A percentile compares a stretch with the other conserved stretches of the same genome.
Conservation (phyloP, 139 green algal species). For the Chlamydomonas applanata region DNA sequence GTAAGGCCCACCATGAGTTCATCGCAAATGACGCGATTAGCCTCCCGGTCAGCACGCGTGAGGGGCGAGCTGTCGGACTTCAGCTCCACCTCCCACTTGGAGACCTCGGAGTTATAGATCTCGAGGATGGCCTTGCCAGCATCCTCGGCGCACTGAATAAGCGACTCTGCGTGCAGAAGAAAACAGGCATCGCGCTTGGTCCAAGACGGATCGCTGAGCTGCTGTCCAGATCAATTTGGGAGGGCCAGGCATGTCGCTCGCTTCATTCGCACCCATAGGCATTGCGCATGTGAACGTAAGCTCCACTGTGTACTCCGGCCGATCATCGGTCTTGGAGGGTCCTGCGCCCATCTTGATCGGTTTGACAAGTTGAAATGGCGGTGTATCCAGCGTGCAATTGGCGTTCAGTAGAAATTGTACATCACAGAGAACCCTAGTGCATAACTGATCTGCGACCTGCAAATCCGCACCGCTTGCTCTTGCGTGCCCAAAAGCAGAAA, state of each 20-base stretch:
- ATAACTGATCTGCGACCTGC: too few relatives aligned
- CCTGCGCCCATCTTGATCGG: too few relatives aligned
- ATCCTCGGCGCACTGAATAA: slow-evolving; percentile 61
- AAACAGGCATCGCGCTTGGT: too few relatives aligned
- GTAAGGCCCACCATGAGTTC: slow-evolving; percentile 16
- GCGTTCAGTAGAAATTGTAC: too few relatives aligned
- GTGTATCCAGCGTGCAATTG: too few relatives aligned
- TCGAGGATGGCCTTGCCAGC: slow-evolving; percentile 69
- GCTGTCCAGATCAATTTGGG: too few relatives aligned
- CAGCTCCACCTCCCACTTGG: slow-evolving; percentile 60
- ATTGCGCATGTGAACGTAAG: not conserved
- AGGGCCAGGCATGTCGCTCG: not conserved
- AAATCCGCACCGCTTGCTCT: too few relatives aligned
- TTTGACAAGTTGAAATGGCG: too few relatives aligned
- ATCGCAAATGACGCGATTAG: slow-evolving; percentile 77
- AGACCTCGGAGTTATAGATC: slow-evolving; percentile 69
- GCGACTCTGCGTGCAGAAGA: slow-evolving; percentile 35
- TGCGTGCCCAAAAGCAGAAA: too few relatives aligned
- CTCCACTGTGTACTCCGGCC: slow-evolving; percentile 9
- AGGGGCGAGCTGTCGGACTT: slow-evolving; percentile 80
- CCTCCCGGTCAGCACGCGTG: slow-evolving; percentile 71
- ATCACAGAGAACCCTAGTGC: too few relatives aligned
- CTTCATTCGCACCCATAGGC: not conserved
- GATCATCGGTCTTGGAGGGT: not conserved
- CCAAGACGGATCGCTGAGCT: too few relatives aligned